phyloP scores from a whole-genome alignment of 805 yeast genomes.

The Nakazawaea peltata region DNA sequence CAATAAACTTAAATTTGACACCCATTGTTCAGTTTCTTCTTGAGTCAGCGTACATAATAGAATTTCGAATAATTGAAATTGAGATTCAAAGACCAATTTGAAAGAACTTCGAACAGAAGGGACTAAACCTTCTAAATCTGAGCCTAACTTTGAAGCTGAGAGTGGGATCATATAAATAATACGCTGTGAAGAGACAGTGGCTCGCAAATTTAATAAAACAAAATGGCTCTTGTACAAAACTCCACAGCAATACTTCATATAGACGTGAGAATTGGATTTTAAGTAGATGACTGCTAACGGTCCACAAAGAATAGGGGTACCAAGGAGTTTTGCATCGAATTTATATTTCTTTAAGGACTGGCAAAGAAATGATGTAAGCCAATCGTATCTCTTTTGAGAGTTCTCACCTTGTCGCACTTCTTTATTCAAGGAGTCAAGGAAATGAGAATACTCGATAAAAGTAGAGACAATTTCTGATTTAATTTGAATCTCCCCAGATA shows the following conservation, averaged over 20 bases:
- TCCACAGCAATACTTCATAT: not conserved
- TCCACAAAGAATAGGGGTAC: not conserved
- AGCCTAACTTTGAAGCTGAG: not conserved
- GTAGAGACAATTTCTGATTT: no score
- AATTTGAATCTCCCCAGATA: not conserved
- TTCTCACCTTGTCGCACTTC: constrained; percentile 10
- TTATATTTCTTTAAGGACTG: no score
- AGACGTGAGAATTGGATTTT: not conserved
- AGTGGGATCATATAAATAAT: not conserved
- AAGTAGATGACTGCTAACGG: not conserved
- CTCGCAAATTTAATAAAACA: no score
- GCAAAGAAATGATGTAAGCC: not conserved
- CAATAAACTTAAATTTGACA: constrained; percentile 21
- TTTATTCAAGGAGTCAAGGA: no score
- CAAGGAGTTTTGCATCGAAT: not conserved
- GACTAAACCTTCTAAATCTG: constrained; percentile 19
- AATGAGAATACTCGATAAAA: no score
- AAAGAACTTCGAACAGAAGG: constrained; percentile 22
- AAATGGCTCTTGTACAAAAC: not conserved
- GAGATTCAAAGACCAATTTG: constrained; percentile 39
- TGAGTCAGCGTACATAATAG: constrained; percentile 24
- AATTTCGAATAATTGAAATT: constrained; percentile 35
- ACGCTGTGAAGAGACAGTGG: not conserved
- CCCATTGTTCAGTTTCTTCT: constrained; percentile 35
- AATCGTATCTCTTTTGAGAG: constrained; percentile 11